phyloP scores from a whole-genome alignment of 805 yeast genomes.

The Wickerhamomyces pijperi region DNA sequence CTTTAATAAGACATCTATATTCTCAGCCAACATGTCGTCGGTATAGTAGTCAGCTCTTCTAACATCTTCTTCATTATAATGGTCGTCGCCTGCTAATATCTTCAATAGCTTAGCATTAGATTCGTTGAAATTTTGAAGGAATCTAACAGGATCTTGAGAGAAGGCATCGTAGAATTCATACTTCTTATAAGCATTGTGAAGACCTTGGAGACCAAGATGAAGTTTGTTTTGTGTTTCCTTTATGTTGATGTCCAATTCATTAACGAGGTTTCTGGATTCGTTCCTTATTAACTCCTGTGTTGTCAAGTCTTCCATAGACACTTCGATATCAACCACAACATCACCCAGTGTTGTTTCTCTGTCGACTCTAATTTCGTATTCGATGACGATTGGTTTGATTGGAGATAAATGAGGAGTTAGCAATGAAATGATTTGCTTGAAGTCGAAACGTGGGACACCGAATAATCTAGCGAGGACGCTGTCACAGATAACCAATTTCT shows the following conservation, averaged over 20 bases:
- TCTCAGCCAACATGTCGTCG: conserved; percentile 69
- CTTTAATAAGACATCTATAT: conserved; percentile 63
- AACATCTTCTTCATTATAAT: conserved; percentile 78
- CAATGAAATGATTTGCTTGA: conserved; percentile 63
- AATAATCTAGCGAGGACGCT: conserved; percentile 32
- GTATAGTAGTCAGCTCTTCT: conserved; percentile 72
- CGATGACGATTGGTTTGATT: conserved; percentile 66
- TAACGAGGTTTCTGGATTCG: conserved; percentile 20
- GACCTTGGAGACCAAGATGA: conserved; percentile 35
- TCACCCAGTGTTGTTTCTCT: conserved; percentile 75
- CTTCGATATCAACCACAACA: conserved; percentile 63
- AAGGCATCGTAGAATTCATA: conserved; percentile 70
- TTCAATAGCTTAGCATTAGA: conserved; percentile 79
- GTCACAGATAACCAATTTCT: conserved; percentile 41
- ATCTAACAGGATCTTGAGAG: conserved; percentile 65
- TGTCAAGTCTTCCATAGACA: conserved; percentile 29
- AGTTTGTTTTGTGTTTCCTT: conserved; percentile 21
- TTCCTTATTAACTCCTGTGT: conserved; percentile 19
- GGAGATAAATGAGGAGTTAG: conserved; percentile 62
- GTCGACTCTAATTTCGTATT: conserved; percentile 68
- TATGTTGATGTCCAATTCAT: conserved; percentile 19
- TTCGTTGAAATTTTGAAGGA: conserved; percentile 62
- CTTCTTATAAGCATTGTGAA: conserved; percentile 46
- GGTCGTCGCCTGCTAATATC: conserved; percentile 82
- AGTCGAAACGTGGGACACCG: conserved; percentile 41